phyloP scores from a whole-genome alignment of 352 stramenopile species.

The Aphanomyces invadans region DNA sequence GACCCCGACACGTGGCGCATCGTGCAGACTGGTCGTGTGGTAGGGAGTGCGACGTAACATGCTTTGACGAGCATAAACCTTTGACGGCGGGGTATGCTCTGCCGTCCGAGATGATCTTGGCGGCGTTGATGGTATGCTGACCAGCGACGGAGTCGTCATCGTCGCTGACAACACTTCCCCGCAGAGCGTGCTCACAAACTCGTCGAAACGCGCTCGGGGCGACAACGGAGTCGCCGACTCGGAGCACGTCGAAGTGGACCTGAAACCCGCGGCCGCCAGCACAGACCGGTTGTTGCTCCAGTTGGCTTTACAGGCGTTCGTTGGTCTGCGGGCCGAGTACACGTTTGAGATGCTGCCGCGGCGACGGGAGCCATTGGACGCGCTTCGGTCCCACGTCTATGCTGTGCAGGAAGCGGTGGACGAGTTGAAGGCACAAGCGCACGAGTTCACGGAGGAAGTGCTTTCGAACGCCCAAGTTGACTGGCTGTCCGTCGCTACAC shows the following conservation, averaged over 20 bases:
- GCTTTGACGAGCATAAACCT: slow-evolving; percentile 15
- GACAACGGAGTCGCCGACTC: neutral
- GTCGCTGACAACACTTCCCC: no score
- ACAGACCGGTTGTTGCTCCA: neutral
- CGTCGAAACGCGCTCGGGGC: neutral
- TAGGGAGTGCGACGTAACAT: slow-evolving; percentile 2
- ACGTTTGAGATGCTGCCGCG: slow-evolving; percentile 1
- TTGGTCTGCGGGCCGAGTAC: slow-evolving; percentile 1
- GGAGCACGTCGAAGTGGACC: neutral
- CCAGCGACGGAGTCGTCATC: neutral
- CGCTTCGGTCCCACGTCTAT: neutral
- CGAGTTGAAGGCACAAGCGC: neutral
- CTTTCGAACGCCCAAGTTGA: neutral
- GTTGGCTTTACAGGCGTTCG: neutral
- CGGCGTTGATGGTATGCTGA: neutral
- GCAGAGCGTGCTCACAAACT: slow-evolving; percentile 1
- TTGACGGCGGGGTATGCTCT: slow-evolving; percentile 1
- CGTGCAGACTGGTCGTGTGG: neutral
- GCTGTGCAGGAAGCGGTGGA: neutral
- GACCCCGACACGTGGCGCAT: neutral
- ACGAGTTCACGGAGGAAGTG: neutral
- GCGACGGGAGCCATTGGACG: neutral
- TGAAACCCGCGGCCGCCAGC: neutral
- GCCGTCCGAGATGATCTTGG: neutral
- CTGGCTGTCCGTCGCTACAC: neutral